Evolutionary conservation across 495 filamentous ascomycete species (phyloP).

Genomic region (Terfezia boudieri): DNA sequence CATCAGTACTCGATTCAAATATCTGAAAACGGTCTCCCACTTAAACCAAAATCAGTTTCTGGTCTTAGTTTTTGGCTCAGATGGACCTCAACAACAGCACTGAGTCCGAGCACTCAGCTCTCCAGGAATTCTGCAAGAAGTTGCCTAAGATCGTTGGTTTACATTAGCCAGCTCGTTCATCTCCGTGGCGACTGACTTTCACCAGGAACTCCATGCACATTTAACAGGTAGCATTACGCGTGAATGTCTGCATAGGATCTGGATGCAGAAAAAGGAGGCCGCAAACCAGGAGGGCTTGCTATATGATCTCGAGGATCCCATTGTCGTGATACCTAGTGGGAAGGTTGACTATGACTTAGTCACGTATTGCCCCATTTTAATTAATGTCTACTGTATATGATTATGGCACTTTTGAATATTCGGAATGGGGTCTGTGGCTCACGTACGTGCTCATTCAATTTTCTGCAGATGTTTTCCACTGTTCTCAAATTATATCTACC

Average conservation of each 20-base stretch:
- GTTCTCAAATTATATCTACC: slow-evolving; percentile 59
- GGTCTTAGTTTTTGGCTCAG: too few relatives aligned
- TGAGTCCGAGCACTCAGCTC: too few relatives aligned
- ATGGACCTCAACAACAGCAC: too few relatives aligned
- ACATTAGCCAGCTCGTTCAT: too few relatives aligned
- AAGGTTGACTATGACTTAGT: slow-evolving; percentile 50
- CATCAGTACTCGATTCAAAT: too few relatives aligned
- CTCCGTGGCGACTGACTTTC: background rate
- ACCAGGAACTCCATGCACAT: slow-evolving; percentile 53
- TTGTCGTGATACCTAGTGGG: slow-evolving; percentile 40
- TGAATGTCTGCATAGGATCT: slow-evolving; percentile 54
- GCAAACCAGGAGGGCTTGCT: slow-evolving; percentile 19
- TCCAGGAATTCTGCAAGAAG: too few relatives aligned
- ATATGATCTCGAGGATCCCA: slow-evolving; percentile 35
- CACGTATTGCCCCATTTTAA: slow-evolving; percentile 28
- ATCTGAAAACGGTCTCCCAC: too few relatives aligned
- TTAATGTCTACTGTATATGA: background rate
- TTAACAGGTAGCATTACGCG: slow-evolving; percentile 61
- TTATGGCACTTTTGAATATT: too few relatives aligned
- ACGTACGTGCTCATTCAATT: background rate
- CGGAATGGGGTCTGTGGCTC: too few relatives aligned
- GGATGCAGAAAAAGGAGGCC: slow-evolving; percentile 32
- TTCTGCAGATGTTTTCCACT: slow-evolving; percentile 33
- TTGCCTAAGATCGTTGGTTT: too few relatives aligned
- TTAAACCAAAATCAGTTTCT: too few relatives aligned